Evolutionary conservation across 2,329 filamentous ascomycete genomes (phyloP), one percentile per base, ranked within the genome.

Genomic region (Fusarium concolor): DNA sequence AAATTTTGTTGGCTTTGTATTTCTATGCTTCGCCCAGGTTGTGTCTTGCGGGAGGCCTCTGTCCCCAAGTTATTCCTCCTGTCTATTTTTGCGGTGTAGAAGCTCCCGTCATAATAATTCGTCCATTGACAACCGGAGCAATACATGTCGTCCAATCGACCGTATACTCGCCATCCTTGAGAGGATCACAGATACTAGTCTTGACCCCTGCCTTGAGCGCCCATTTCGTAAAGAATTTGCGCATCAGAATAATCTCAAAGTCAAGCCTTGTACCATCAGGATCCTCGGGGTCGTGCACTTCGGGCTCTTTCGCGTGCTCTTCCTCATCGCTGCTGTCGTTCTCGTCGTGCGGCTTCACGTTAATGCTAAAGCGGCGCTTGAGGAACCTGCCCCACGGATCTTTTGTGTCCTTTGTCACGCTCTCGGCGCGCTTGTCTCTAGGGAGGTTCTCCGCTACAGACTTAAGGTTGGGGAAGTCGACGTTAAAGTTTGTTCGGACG

Each of bases 121-220:
- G 86, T 2, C 92, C 93, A 76, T 97, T 93, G 10, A 95, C 64
- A 57, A 86, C 85, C 1, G 94, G 94, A 56, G 90, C 88, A 76
- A 97, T 94, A 3, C 92, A 90, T 64, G 87, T 88, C 10, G 92
- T 95, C 93, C 93, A 97, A 67, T 90, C 85, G 31, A 91, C 88
- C 50, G 89, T 85, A 43, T 83, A 82, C 62, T 89, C 88, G 1
- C 81, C 85, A 50, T 88, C 83, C 58, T 85, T 83, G 61, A 92
- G 84, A 17, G 86, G 84, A 60, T 87, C 85, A 39, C 81, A 85
- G 12, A 82, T 75, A 49, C 77, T 73, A 51, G 81, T 83, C 60
- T 89, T 83, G 20, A 96, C 80, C 0, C 89, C 88, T 0, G 91
- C 88, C 61, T 88, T 79, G 22, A 86, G 83, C 74, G 90, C 90